Evolutionary conservation across 2,329 filamentous ascomycete species (phyloP), one percentile per base, ranked within the genome.

Genomic region (Exophiala phaeomuriformis): DNA sequence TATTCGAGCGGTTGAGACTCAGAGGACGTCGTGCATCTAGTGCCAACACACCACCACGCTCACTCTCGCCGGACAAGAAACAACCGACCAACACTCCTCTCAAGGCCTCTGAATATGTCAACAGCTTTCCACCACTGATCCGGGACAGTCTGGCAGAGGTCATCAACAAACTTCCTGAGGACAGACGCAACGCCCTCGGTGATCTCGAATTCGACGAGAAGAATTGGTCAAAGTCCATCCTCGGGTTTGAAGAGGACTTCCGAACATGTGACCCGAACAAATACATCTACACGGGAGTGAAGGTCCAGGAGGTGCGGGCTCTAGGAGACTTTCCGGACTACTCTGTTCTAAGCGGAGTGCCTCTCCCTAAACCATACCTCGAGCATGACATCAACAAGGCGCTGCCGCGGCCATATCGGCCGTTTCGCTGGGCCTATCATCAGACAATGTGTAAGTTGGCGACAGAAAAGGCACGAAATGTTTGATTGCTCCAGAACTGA

Each of bases 301-400:
- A 85, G 0, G 74, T 84, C 0, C 75, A 77, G 1, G 87, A 94
- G 52, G 77, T 94, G 58, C 78, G 78, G 51, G 76, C 77, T 0
- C 71, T 94, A 1, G 88, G 88, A 0, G 77, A 86, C 60, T 94
- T 94, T 53, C 88, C 88, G 0, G 82, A 91, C 65, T 94, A 94
- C 67, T 80, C 87, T 4, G 71, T 75, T 1, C 71, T 95, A 7
- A 88, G 84, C 46, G 88, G 85, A 4, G 83, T 94, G 3, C 85
- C 86, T 1, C 70, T 85, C 44, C 89, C 89, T 0, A 59, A 73
- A 5, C 75, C 85, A 0, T 83, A 86, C 52, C 63, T 66, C 1
- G 73, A 79, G 3, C 93, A 93, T 65, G 74, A 88, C 58, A 82
- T 90, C 51, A 70, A 77, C 9, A 86, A 75, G 58, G 88, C 88